Conservation (phyloP, 176 grass and related monocot genomes). For the Aegilops bicornis region DNA sequence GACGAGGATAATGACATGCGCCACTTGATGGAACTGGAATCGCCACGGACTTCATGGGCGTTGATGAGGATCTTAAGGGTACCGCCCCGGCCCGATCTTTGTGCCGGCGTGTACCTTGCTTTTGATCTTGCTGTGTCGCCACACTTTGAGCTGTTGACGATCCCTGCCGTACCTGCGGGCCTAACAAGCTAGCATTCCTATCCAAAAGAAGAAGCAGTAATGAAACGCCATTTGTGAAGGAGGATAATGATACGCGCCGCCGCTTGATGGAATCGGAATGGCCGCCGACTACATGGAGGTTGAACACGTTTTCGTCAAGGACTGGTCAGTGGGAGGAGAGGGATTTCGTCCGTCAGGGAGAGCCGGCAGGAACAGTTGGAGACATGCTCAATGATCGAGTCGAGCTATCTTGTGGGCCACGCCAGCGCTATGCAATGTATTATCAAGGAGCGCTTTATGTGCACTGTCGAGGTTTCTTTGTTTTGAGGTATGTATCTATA, state of each 20-base stretch:
- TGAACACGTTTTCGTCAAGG: neutral
- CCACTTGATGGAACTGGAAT: too few species aligned
- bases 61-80: too few species aligned
- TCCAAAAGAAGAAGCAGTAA: too few species aligned
- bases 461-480: neutral
- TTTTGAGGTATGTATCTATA: neutral
- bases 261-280: neutral
- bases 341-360: neutral
- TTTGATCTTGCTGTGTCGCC: neutral
- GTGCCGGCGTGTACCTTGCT: neutral
- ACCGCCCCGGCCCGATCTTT: too few species aligned
- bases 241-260: neutral
- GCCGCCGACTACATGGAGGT: neutral
- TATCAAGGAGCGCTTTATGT: neutral
- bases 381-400: neutral
- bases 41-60: too few species aligned
- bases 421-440: neutral
- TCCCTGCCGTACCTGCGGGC: neutral
- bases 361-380: neutral
- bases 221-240: neutral
- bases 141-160: neutral
- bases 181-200: too few species aligned
- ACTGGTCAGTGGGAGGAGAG: neutral
- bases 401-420: neutral
- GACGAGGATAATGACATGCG: too few species aligned